Evolutionary conservation across 2,329 filamentous ascomycete genomes (phyloP).

Genomic region (Teratosphaeria gauchensis): DNA sequence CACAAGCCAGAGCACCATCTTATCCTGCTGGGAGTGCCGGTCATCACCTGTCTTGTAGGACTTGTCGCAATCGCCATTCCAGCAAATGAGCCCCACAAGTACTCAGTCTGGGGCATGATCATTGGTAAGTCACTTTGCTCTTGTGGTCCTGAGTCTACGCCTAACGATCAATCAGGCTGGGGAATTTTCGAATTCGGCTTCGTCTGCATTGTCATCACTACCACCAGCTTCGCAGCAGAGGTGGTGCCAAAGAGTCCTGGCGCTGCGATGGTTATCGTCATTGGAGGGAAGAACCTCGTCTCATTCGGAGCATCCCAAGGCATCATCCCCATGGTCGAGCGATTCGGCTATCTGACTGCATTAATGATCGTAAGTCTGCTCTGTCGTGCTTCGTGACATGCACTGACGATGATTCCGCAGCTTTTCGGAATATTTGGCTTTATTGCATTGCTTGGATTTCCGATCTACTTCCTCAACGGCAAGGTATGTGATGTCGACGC

Average conservation of each 20-base stretch:
- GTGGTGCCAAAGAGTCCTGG: slow-evolving; percentile 21
- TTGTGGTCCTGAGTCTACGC: neutral
- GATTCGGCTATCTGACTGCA: slow-evolving; percentile 14
- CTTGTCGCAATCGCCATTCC: slow-evolving; percentile 27
- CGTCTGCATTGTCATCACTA: slow-evolving; percentile 20
- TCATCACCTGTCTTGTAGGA: slow-evolving; percentile 22
- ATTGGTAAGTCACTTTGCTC: slow-evolving; percentile 10
- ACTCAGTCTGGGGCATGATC: slow-evolving; percentile 15
- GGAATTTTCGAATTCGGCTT: slow-evolving; percentile 18
- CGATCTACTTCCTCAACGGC: slow-evolving; percentile 20
- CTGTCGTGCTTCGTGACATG: neutral
- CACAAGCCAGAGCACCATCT: slow-evolving; percentile 29
- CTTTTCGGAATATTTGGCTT: slow-evolving; percentile 3
- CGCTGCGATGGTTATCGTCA: slow-evolving; percentile 25
- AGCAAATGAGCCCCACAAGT: slow-evolving; percentile 12
- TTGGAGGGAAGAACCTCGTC: slow-evolving; percentile 28
- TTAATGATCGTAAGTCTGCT: slow-evolving; percentile 12
- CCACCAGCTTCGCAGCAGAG: slow-evolving; percentile 24
- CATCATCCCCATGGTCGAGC: slow-evolving; percentile 24
- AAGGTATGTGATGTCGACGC: slow-evolving; percentile 1
- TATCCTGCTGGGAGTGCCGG: slow-evolving; percentile 24
- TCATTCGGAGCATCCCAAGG: slow-evolving; percentile 26
- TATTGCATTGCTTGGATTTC: slow-evolving; percentile 19
- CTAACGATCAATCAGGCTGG: slow-evolving; percentile 8
- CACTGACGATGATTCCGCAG: neutral